A percentile compares a stretch with the other conserved stretches of the same genome.
Conservation (phyloP, 1,284 basidiomycete genomes). For the Bondarzewia mesenterica region DNA sequence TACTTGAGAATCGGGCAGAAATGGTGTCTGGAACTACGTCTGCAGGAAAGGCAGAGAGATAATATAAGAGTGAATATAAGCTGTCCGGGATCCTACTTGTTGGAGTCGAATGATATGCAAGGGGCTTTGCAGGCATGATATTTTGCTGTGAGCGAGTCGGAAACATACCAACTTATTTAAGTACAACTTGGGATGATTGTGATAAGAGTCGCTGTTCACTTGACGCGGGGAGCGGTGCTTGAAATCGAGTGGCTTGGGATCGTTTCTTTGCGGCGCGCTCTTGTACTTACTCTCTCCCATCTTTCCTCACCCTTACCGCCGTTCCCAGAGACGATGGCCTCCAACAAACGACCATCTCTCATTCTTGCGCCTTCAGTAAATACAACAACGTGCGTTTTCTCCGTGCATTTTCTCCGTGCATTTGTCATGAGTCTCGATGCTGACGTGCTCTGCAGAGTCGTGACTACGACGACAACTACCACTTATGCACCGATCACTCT, state of each 20-base stretch:
- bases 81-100: neutral
- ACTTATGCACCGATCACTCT: conserved; percentile 76
- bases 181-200: neutral
- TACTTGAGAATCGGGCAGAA: neutral
- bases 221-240: neutral
- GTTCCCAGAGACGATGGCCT: conserved; percentile 38
- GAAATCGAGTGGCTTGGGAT: neutral
- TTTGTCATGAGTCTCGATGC: conserved; percentile 17
- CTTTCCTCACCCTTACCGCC: conserved; percentile 13
- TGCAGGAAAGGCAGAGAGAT: neutral
- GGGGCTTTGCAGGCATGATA: neutral
- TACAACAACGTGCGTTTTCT: conserved; percentile 59
- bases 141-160: too few relatives aligned
- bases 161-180: too few relatives aligned
- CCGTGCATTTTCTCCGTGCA: neutral
- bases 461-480: conserved; percentile 78
- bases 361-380: conserved; percentile 69
- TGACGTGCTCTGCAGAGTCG: conserved; percentile 48
- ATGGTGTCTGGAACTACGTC: neutral
- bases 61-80: neutral
- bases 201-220: neutral
- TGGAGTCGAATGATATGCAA: neutral
- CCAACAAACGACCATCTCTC: conserved; percentile 50
- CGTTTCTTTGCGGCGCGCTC: neutral
- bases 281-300: conserved; percentile 1